Percentiles rank a stretch among this genome's conserved stretches.
Conservation (phyloP, 495 filamentous ascomycete species). For the Apodospora peruviana region DNA sequence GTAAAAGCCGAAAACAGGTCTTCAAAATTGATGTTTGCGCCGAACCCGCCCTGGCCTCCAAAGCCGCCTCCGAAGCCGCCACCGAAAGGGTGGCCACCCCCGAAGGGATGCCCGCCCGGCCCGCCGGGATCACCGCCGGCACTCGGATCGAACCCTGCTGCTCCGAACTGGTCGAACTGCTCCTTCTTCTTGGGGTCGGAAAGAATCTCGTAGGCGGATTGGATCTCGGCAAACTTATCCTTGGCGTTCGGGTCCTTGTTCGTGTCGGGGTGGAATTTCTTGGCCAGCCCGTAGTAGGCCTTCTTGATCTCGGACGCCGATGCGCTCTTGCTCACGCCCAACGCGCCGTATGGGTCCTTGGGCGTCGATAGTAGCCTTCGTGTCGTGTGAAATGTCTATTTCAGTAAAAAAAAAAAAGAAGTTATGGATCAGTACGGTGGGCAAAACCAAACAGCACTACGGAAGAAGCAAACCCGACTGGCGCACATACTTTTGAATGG, state of each 20-base stretch:
- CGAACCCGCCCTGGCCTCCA: conserved; percentile 62
- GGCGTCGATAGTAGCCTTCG: conserved; percentile 50
- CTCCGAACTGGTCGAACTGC: conserved; percentile 84
- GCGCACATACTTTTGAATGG: conserved; percentile 13
- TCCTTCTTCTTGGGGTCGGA: conserved; percentile 88
- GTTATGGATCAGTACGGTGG: too few relatives aligned
- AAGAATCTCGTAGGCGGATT: conserved; percentile 86
- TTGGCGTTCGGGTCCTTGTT: conserved; percentile 91
- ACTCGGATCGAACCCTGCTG: conserved; percentile 77
- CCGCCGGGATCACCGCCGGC: conserved; percentile 64
- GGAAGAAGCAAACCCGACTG: neutral
- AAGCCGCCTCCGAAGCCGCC: conserved; percentile 55
- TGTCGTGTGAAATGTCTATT: conserved; percentile 73
- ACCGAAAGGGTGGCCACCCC: conserved; percentile 54
- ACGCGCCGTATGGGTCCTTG: conserved; percentile 76
- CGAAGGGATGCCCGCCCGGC: conserved; percentile 63
- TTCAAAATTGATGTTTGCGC: conserved; percentile 84
- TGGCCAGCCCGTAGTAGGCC: conserved; percentile 95
- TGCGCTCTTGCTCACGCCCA: conserved; percentile 78
- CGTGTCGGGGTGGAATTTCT: conserved; percentile 96
- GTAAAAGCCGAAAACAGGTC: conserved; percentile 88
- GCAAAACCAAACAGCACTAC: too few relatives aligned
- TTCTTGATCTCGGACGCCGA: conserved; percentile 92
- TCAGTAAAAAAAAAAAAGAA: neutral
- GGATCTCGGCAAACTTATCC: conserved; percentile 88